Percentiles rank a stretch among this genome's conserved stretches.
Evolutionary conservation across 768 basidiomycete species (phyloP).

Genomic region (Auricularia heimuer): DNA sequence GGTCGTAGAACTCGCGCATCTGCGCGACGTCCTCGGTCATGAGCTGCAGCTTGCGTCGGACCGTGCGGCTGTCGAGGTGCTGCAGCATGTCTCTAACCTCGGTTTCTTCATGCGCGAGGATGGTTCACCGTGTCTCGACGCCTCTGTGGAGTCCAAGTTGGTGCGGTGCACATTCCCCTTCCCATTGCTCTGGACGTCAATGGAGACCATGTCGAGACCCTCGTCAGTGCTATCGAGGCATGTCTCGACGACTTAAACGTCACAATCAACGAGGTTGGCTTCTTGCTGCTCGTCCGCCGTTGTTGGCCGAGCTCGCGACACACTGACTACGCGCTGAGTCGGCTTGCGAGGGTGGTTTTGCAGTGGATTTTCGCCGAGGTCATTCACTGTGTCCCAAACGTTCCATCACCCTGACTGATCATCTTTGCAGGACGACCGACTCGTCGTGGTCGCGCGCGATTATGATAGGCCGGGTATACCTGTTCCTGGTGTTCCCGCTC

Average conservation of each 20-base stretch:
- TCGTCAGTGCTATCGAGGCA: conserved; percentile 62
- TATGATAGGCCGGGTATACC: conserved; percentile 47
- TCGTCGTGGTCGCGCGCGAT: conserved; percentile 58
- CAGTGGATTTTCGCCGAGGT: conserved; percentile 68
- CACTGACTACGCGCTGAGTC: conserved; percentile 57
- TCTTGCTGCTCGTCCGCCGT: conserved; percentile 55
- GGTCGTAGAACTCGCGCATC: conserved; percentile 44
- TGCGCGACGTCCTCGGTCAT: conserved; percentile 48
- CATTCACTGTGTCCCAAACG: conserved; percentile 19
- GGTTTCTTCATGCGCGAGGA: conserved; percentile 51
- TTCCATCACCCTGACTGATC: conserved; percentile 2
- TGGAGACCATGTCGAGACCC: conserved; percentile 51
- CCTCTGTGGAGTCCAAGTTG: conserved; percentile 23
- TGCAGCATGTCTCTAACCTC: conserved; percentile 50
- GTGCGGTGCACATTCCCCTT: conserved; percentile 47
- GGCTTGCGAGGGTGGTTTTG: conserved; percentile 48
- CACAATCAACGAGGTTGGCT: conserved; percentile 62
- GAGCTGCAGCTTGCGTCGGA: conserved; percentile 51
- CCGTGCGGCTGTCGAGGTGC: conserved; percentile 38
- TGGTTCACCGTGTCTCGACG: conserved; percentile 22
- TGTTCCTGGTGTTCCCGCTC: conserved; percentile 55
- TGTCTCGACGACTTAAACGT: conserved; percentile 63
- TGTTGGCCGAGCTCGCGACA: conserved; percentile 69
- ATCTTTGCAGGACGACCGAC: conserved; percentile 45
- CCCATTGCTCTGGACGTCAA: conserved; percentile 66